Conservation (phyloP, 2,329 filamentous ascomycete species). For the Thelonectria blattea region DNA sequence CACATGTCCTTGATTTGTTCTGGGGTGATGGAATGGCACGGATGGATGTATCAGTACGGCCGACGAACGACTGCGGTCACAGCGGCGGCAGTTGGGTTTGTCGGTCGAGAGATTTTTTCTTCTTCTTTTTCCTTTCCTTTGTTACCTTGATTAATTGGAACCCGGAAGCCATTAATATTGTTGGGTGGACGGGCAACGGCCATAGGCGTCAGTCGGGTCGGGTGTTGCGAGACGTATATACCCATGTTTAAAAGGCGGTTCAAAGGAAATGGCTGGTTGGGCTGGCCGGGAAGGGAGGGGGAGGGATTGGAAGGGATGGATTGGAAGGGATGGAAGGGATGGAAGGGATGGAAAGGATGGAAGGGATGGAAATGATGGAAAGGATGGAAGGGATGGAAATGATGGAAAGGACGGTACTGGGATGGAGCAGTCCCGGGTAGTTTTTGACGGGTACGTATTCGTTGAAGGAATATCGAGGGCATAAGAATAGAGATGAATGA, state of each 20-base stretch:
- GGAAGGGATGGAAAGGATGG: too few species aligned
- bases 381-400: too few species aligned
- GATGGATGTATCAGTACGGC: slow-evolving; percentile 28
- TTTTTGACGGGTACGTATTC: slow-evolving; percentile 11
- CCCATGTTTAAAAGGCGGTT: slow-evolving; percentile 37
- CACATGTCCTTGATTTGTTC: slow-evolving; percentile 19
- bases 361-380: too few species aligned
- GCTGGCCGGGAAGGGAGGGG: slow-evolving; percentile 14
- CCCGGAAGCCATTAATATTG: slow-evolving; percentile 32
- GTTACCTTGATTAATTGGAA: slow-evolving; percentile 26
- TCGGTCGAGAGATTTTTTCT: too few species aligned
- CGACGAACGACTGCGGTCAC: slow-evolving; percentile 17
- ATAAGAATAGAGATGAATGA: slow-evolving; percentile 14
- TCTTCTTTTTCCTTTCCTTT: slow-evolving; percentile 8
- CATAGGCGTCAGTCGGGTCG: slow-evolving; percentile 12
- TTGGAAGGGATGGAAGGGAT: too few species aligned
- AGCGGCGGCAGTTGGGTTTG: too few species aligned
- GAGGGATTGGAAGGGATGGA: too few species aligned
- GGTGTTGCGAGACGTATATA: slow-evolving; percentile 41
- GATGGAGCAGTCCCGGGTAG: slow-evolving; percentile 4
- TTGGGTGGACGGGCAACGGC: slow-evolving; percentile 15
- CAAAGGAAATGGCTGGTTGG: slow-evolving; percentile 15
- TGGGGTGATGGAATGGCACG: slow-evolving; percentile 17
- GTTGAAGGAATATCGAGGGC: not conserved
- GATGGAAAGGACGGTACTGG: slow-evolving; percentile 6